Evolutionary conservation across 257 asterid genomes (phyloP).

Genomic region (Fraxinus anomala): DNA sequence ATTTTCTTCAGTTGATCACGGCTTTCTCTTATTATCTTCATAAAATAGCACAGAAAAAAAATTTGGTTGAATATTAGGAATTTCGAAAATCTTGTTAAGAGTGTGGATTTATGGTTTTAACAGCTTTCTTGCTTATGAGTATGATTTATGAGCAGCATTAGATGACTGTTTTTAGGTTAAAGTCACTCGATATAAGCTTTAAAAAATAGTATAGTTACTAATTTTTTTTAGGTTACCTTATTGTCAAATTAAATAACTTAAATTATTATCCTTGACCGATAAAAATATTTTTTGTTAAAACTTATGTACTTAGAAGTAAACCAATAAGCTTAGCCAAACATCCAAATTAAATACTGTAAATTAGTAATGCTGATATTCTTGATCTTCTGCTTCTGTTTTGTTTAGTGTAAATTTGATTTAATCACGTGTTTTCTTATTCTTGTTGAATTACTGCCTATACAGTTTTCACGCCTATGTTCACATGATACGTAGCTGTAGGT

Average conservation of each 20-base stretch:
- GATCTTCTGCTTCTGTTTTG: not conserved
- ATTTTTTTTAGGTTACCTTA: not conserved
- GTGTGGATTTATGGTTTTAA: not conserved
- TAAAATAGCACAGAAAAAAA: not conserved
- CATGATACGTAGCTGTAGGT: not conserved
- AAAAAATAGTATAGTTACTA: not conserved
- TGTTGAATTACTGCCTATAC: not conserved
- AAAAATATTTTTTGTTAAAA: not conserved
- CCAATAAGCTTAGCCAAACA: not conserved
- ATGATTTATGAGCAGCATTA: not conserved
- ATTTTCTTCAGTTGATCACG: not conserved
- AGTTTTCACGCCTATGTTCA: not conserved
- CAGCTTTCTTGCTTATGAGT: not conserved
- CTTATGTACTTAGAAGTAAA: not conserved
- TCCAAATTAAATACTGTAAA: not conserved
- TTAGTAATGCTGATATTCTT: not conserved
- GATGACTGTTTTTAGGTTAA: not conserved
- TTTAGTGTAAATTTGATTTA: not conserved
- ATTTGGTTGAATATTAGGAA: constrained; percentile 1
- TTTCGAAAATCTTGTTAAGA: not conserved
- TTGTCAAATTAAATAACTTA: not conserved
- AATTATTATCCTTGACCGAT: not conserved
- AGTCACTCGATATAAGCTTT: not conserved
- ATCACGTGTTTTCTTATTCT: not conserved
- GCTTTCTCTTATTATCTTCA: constrained; percentile 6